Conservation (phyloP, 208 protist species). For the Leishmania amazonensis region DNA sequence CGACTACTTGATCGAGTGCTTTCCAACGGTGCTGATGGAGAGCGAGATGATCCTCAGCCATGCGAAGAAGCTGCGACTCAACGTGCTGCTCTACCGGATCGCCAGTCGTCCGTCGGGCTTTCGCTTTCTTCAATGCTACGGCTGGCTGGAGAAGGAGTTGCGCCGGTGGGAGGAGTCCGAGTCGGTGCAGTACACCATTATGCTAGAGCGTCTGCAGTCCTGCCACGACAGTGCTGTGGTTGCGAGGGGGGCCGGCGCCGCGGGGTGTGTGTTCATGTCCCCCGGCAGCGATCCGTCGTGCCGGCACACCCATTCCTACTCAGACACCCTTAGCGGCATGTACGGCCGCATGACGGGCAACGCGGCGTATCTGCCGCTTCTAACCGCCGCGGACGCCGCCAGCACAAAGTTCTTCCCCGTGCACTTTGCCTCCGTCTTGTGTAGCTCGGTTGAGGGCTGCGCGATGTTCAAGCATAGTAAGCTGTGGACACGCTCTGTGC, state of each 20-base stretch:
- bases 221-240: constrained; percentile 21
- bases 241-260: neutral
- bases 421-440: constrained; percentile 82
- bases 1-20: constrained; percentile 85
- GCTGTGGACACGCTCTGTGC: constrained; percentile 81
- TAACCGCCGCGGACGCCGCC: constrained; percentile 35
- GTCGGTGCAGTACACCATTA: constrained; percentile 52
- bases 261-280: constrained; percentile 7
- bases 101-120: constrained; percentile 73
- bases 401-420: constrained; percentile 71
- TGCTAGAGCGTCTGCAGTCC: constrained; percentile 61
- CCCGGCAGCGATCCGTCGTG: constrained; percentile 19
- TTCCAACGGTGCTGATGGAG: constrained; percentile 85
- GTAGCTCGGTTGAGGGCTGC: constrained; percentile 76
- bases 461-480: constrained; percentile 80
- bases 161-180: constrained; percentile 75
- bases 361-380: constrained; percentile 34
- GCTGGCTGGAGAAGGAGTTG: constrained; percentile 87
- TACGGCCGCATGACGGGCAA: constrained; percentile 13
- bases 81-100: constrained; percentile 83
- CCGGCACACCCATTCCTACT: constrained; percentile 52
- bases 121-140: constrained; percentile 85
- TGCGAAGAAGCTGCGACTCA: constrained; percentile 62
- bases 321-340: constrained; percentile 33
- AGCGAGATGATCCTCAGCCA: constrained; percentile 73